A percentile compares a stretch with the other conserved stretches of the same genome.
phyloP scores from a whole-genome alignment of 2,329 filamentous ascomycete species.

The Trichoderma sp. region DNA sequence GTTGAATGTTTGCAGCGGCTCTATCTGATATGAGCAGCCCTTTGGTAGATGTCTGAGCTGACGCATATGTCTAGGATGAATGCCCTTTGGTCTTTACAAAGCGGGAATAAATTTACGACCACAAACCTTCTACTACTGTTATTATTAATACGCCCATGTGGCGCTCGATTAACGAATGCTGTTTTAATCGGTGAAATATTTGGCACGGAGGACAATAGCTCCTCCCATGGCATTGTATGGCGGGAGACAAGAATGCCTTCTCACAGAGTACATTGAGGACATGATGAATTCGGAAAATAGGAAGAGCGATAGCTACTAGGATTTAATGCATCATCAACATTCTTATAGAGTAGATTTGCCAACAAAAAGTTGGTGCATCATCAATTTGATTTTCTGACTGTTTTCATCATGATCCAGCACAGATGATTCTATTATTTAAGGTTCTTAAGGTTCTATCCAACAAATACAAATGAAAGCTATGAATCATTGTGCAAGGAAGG shows the following conservation, averaged over 20 bases:
- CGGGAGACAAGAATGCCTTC: neutral
- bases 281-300: neutral
- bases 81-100: constrained; percentile 3
- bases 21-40: neutral
- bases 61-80: neutral
- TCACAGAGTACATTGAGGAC: neutral
- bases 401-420: neutral
- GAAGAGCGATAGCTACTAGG: neutral
- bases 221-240: neutral
- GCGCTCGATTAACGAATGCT: neutral
- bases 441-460: neutral
- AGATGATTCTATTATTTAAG: neutral
- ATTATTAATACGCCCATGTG: neutral
- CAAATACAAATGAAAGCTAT: neutral
- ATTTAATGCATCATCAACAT: neutral
- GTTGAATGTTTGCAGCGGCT: neutral
- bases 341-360: neutral
- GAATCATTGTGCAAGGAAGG: neutral
- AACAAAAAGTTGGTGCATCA: neutral
- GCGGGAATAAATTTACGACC: neutral
- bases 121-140: neutral
- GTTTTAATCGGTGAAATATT: neutral
- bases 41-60: neutral
- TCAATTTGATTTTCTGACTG: neutral
- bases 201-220: neutral